These are phyloP conservation scores for Leccinum broughii DNA, from an alignment of 768 basidiomycete genomes.

Conservation along the genomic window DNA sequence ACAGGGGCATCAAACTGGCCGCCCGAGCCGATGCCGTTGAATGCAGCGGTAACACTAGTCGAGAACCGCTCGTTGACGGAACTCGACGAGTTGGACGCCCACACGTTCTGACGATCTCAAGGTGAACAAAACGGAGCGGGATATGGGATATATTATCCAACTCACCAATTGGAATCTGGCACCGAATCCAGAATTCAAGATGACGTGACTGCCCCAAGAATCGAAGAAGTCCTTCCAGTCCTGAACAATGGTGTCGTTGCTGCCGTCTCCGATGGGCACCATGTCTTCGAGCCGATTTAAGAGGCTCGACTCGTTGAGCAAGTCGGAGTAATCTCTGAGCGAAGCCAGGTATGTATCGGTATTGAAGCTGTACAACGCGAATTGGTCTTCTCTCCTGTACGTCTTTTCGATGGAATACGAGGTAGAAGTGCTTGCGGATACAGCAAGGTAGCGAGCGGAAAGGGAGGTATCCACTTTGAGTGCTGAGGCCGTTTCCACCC, in stretches of 20 bases:
- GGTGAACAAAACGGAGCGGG: background rate
- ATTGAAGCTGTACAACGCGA: conserved; percentile 21
- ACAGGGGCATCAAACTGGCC: no score
- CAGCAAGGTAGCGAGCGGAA: conserved; percentile 10
- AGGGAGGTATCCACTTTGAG: background rate
- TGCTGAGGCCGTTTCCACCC: background rate
- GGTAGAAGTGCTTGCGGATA: conserved; percentile 13
- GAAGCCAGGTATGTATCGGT: conserved; percentile 12
- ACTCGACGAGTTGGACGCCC: conserved; percentile 7
- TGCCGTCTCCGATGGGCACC: conserved; percentile 5
- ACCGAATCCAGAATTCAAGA: conserved; percentile 3
- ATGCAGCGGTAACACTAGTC: background rate
- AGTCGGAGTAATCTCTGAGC: conserved; percentile 9
- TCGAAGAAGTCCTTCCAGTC: conserved; percentile 8
- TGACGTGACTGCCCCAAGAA: conserved; percentile 5
- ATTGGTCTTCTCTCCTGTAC: conserved; percentile 14
- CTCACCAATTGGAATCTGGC: background rate
- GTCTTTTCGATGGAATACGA: conserved; percentile 16
- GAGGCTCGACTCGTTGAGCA: conserved; percentile 3
- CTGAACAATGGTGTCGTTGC: background rate
- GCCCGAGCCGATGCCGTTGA: no score
- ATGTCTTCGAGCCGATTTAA: background rate
- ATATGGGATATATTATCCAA: background rate
- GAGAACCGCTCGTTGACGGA: conserved; percentile 12
- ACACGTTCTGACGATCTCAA: conserved; percentile 5